Evolutionary conservation across 306 rosid genomes (phyloP).

Genomic region (Rosa lucieae): DNA sequence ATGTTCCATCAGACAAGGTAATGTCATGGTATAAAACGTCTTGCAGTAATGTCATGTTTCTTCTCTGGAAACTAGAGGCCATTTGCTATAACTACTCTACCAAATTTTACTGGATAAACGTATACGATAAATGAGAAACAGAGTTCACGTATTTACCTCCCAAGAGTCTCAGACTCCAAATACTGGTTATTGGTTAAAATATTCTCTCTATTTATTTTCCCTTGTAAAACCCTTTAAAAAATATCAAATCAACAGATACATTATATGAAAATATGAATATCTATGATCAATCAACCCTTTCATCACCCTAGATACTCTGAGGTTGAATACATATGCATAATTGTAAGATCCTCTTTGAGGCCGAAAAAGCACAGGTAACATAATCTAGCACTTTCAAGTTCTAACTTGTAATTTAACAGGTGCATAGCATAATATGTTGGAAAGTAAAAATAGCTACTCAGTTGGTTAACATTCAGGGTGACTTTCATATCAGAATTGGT

Average conservation of each 20-base stretch:
- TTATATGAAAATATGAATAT: not conserved
- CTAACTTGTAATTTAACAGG: not conserved
- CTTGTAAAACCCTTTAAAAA: not conserved
- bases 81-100: not conserved
- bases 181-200: not conserved
- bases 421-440: not conserved
- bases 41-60: not conserved
- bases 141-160: not conserved
- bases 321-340: not conserved
- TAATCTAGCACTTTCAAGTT: slow-evolving; percentile 2
- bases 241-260: not conserved
- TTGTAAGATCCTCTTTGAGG: not conserved
- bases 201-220: not conserved
- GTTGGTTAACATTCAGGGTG: not conserved
- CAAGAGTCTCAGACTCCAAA: not conserved
- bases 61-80: not conserved
- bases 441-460: not conserved
- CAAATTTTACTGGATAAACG: not conserved
- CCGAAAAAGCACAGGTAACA: not conserved
- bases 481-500: not conserved
- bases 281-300: not conserved
- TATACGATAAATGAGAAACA: not conserved
- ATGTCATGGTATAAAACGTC: not conserved
- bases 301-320: not conserved
- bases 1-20: not conserved